Conservation (phyloP, 2,329 filamentous ascomycete species). For the Xylariaceae sp. region DNA sequence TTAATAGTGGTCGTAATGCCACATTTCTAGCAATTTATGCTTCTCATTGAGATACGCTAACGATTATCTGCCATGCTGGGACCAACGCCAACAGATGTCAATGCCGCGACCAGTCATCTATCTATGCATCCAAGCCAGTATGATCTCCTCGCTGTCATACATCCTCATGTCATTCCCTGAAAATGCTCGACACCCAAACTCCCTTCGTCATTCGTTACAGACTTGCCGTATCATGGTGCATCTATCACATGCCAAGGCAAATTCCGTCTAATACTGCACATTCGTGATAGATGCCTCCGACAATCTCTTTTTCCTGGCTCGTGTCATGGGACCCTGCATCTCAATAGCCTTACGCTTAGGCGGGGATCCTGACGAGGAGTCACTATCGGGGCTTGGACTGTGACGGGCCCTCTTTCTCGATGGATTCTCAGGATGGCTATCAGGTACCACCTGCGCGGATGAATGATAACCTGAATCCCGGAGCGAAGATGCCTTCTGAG, state of each 20-base stretch:
- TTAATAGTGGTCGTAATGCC: background rate
- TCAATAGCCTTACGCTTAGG: constrained; percentile 20
- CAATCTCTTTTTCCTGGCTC: constrained; percentile 9
- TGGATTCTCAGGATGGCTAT: background rate
- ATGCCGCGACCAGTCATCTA: constrained; percentile 8
- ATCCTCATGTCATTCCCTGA: constrained; percentile 13
- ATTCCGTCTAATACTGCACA: constrained; percentile 1
- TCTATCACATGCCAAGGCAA: background rate
- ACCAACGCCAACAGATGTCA: constrained; percentile 6
- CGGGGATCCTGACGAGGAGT: constrained; percentile 4
- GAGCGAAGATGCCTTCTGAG: background rate
- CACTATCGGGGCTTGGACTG: background rate
- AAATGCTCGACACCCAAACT: constrained; percentile 24
- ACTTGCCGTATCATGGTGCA: background rate
- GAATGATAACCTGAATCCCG: constrained; percentile 1
- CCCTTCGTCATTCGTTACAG: constrained; percentile 7
- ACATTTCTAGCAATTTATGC: background rate
- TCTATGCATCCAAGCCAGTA: constrained; percentile 6
- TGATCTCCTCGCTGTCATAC: background rate
- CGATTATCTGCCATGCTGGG: constrained; percentile 1
- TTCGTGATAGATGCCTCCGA: background rate
- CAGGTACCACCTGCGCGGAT: background rate
- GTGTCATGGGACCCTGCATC: constrained; percentile 14
- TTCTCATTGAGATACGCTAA: constrained; percentile 9
- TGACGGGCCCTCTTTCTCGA: background rate